These are phyloP conservation scores for Trypanosoma rangeli DNA, from an alignment of 208 protist genomes.

Conservation along the genomic window DNA sequence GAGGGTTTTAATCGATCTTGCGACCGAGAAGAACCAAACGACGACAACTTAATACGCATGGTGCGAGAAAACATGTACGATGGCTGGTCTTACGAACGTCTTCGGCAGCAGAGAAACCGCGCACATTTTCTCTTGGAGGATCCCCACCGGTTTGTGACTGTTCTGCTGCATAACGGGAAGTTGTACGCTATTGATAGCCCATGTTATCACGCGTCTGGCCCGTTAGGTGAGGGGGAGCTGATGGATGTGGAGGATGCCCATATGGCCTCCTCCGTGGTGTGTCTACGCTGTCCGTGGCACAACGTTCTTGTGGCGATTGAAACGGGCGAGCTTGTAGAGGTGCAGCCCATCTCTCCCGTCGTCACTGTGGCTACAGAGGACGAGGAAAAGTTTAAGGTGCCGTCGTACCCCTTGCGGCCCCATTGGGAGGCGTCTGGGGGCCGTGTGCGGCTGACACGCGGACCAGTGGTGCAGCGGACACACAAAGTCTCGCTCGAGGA, in stretches of 20 bases:
- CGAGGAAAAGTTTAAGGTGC: conserved; percentile 3
- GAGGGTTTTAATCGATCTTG: conserved; percentile 21
- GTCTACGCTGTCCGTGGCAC: conserved; percentile 84
- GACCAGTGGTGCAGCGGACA: conserved; percentile 57
- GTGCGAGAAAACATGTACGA: conserved; percentile 60
- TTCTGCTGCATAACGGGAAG: conserved; percentile 52
- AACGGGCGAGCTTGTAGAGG: conserved; percentile 57
- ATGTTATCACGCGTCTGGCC: conserved; percentile 83
- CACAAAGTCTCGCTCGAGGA: conserved; percentile 71
- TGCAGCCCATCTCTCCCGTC: conserved; percentile 20
- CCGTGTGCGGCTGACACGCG: conserved; percentile 27
- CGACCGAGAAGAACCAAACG: neutral
- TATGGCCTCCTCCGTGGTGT: conserved; percentile 35
- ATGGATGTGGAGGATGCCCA: conserved; percentile 74
- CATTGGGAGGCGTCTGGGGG: conserved; percentile 14
- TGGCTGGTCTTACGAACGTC: conserved; percentile 74
- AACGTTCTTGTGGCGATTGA: conserved; percentile 77
- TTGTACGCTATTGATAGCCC: conserved; percentile 82
- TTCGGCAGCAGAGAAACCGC: conserved; percentile 66
- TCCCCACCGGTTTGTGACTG: conserved; percentile 80
- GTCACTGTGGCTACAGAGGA: too few species aligned
- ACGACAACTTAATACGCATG: neutral
- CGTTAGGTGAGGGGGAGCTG: conserved; percentile 78
- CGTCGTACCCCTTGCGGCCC: conserved; percentile 40
- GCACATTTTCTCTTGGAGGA: conserved; percentile 85